These are phyloP conservation scores for Fusarium sp. DNA, from an alignment of 2,329 filamentous ascomycete genomes.

Conservation along the genomic window DNA sequence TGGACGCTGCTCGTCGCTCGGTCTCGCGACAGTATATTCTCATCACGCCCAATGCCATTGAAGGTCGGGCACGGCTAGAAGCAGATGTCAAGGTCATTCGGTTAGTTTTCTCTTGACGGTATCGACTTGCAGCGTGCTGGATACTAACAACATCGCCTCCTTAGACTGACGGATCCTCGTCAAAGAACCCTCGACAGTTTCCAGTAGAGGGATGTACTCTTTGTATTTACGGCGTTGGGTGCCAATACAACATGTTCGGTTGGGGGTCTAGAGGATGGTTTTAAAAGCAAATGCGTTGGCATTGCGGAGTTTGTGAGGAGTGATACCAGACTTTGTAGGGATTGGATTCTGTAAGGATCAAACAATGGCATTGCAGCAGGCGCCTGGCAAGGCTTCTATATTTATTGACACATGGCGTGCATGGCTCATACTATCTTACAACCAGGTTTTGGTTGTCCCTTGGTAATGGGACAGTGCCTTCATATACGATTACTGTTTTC, in stretches of 20 bases:
- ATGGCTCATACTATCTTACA: conserved; percentile 43
- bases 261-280: conserved; percentile 13
- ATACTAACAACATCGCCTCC: conserved; percentile 38
- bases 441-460: not conserved
- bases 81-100: conserved; percentile 82
- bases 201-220: conserved; percentile 7
- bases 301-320: conserved; percentile 24
- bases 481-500: conserved; percentile 34
- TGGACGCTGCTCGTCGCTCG: conserved; percentile 82
- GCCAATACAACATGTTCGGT: conserved; percentile 8
- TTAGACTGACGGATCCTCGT: conserved; percentile 66
- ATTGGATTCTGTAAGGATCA: conserved; percentile 10
- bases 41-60: conserved; percentile 91
- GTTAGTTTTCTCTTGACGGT: conserved; percentile 51
- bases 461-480: not conserved
- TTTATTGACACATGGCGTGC: conserved; percentile 32
- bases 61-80: conserved; percentile 64
- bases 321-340: conserved; percentile 20
- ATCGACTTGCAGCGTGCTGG: not conserved
- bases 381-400: conserved; percentile 24
- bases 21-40: conserved; percentile 95
- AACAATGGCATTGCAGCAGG: conserved; percentile 25
- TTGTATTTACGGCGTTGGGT: conserved; percentile 21
- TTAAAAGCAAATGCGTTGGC: conserved; percentile 8
- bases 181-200: conserved; percentile 56